These are phyloP conservation scores for Colletotrichum eremochloae DNA, from an alignment of 2,329 filamentous ascomycete species.

Conservation along the genomic window DNA sequence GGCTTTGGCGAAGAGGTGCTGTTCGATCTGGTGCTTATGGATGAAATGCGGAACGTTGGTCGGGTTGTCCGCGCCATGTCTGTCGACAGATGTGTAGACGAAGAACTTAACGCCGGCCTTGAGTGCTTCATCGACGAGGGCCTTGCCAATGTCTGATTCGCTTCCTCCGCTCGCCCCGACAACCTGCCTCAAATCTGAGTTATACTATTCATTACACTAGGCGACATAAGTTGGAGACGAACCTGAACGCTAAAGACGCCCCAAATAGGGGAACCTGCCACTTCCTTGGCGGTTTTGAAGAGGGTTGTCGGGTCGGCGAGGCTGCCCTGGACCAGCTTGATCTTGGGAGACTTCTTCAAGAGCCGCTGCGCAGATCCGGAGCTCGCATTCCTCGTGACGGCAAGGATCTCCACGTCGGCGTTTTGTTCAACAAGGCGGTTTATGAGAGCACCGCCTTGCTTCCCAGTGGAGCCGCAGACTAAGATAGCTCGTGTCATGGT, in stretches of 20 bases:
- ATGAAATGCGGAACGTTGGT: conserved; percentile 72
- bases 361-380: conserved; percentile 65
- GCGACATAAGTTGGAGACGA: conserved; percentile 20
- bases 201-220: neutral
- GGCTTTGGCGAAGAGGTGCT: conserved; percentile 65
- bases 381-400: conserved; percentile 69
- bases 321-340: conserved; percentile 70
- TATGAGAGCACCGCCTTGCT: conserved; percentile 54
- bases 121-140: conserved; percentile 67
- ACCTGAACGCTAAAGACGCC: conserved; percentile 74
- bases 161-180: conserved; percentile 55
- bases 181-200: conserved; percentile 37
- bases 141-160: conserved; percentile 65
- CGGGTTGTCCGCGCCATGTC: conserved; percentile 66
- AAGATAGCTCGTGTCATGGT: conserved; percentile 49
- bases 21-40: conserved; percentile 71
- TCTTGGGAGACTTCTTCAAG: conserved; percentile 56
- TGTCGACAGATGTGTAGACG: conserved; percentile 73
- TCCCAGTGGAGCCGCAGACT: conserved; percentile 54
- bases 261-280: conserved; percentile 58
- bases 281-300: conserved; percentile 58
- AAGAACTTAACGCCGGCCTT: conserved; percentile 68
- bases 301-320: conserved; percentile 64
- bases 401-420: conserved; percentile 65
- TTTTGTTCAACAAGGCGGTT: conserved; percentile 48